Evolutionary conservation across 1,284 basidiomycete species (phyloP).

Genomic region (Earliella scabrosa): DNA sequence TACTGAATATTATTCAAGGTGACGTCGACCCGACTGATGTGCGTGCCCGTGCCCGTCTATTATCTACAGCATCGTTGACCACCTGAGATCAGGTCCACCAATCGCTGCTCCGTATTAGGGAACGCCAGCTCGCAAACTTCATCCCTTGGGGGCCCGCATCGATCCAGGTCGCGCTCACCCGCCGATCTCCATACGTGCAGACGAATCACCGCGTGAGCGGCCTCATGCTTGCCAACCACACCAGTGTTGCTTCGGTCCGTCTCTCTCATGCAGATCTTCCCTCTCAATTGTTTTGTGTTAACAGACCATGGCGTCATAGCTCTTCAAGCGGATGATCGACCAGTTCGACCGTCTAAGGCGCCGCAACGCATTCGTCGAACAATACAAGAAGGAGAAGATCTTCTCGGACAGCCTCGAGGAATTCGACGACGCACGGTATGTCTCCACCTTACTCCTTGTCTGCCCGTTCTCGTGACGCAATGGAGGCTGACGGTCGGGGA

Average conservation of each 20-base stretch:
- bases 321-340: slow-evolving; percentile 96
- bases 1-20: slow-evolving; percentile 98
- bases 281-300: not conserved
- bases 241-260: slow-evolving; percentile 92
- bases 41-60: slow-evolving; percentile 28
- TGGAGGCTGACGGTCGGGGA: not conserved
- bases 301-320: slow-evolving; percentile 44
- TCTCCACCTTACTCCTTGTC: slow-evolving; percentile 1
- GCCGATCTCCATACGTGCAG: slow-evolving; percentile 87
- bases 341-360: slow-evolving; percentile 92
- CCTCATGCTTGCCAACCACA: slow-evolving; percentile 99
- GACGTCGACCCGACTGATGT: slow-evolving; percentile 99
- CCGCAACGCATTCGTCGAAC: slow-evolving; percentile 95
- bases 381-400: slow-evolving; percentile 97
- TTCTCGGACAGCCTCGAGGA: slow-evolving; percentile 92
- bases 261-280: not conserved
- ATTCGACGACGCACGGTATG: slow-evolving; percentile 91
- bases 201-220: slow-evolving; percentile 94
- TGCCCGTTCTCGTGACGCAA: not conserved
- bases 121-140: slow-evolving; percentile 96
- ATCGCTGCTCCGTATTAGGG: slow-evolving; percentile 94
- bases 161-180: slow-evolving; percentile 96
- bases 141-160: slow-evolving; percentile 99
- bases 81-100: slow-evolving; percentile 81
- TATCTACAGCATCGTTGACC: not conserved